Percentiles rank a stretch among this genome's conserved stretches.
phyloP scores from a whole-genome alignment of 192 early-diverging fungal genomes.

The Coemansia guatemalensis region DNA sequence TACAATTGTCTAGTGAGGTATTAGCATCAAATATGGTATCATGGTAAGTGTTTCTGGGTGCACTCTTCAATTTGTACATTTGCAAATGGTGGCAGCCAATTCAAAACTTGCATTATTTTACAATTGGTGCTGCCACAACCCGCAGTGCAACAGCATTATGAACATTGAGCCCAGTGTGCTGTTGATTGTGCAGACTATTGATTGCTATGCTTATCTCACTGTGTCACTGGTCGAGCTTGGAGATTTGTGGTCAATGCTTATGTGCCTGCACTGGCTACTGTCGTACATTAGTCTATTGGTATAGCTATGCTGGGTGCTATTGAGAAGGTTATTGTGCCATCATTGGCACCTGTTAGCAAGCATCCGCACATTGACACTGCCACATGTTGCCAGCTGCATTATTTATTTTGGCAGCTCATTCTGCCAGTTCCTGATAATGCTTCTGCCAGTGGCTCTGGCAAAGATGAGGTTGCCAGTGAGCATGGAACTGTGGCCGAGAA shows the following conservation, averaged over 20 bases:
- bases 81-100: slow-evolving; percentile 60
- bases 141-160: slow-evolving; percentile 72
- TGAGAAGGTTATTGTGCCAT: slow-evolving; percentile 60
- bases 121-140: slow-evolving; percentile 75
- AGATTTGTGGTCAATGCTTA: slow-evolving; percentile 61
- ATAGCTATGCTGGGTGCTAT: slow-evolving; percentile 61
- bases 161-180: slow-evolving; percentile 71
- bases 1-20: slow-evolving; percentile 70
- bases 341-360: slow-evolving; percentile 50
- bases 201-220: slow-evolving; percentile 64
- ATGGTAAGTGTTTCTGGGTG: slow-evolving; percentile 67
- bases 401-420: slow-evolving; percentile 32
- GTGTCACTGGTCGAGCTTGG: slow-evolving; percentile 70
- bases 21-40: slow-evolving; percentile 69
- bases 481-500: neutral
- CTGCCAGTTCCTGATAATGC: slow-evolving; percentile 14
- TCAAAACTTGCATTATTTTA: slow-evolving; percentile 74
- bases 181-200: slow-evolving; percentile 66
- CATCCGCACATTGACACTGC: slow-evolving; percentile 19
- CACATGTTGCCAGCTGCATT: slow-evolving; percentile 33
- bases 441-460: neutral
- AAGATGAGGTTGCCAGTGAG: neutral
- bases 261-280: slow-evolving; percentile 49
- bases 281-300: slow-evolving; percentile 54
- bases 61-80: slow-evolving; percentile 60